Base-by-base conservation (phyloP, 768 basidiomycete genomes). In the Lentinula sp. region DNA sequence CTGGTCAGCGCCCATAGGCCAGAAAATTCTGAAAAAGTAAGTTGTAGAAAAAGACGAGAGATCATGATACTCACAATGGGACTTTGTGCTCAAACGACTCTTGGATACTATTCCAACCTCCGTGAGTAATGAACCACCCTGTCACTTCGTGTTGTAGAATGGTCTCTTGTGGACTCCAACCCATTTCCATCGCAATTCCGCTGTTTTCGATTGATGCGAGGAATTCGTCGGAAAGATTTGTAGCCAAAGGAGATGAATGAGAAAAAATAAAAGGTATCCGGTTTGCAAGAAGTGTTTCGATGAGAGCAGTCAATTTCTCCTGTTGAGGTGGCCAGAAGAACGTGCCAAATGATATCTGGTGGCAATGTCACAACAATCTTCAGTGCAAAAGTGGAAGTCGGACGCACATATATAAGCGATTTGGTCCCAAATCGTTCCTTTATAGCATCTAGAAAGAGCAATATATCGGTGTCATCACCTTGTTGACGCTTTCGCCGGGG, bases 41-140 rank as follows among this genome's bases (percentile, higher is more conserved):
- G 4, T 3, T 2, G 2, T 28, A 3, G 28, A 3, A 28, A 28
- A 28, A 28, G 28, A 28, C 28, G 28, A 3, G 23, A 3, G 3
- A 23, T 1, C 23, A 32, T 37, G 8, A 45, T 18, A 13, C 59
- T 51, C 28, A 60, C 59, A 51, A 18, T 20, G 59, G 59, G 10
- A 60, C 59, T n/a, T 41, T 36, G 32, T 36, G 16, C 13, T 36
- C 32, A 12, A 51, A 51, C 2, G 59, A 12, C 32, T 60, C 59
- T 18, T 60, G 59, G 6, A 43, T 60, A 42, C 49, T 52, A 45
- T 60, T 60, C 59, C 59, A 60, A 12, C 59, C 59, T 28, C 59
- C 59, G 32, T 60, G 59, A 3, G 59, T 51, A 0, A 60, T 36
- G 28, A 60, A 60, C 49, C 48, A 60, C 8, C 59, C 59, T 16